Evolutionary conservation across 352 stramenopile species (phyloP).

Genomic region (Phytophthora podocarpi): DNA sequence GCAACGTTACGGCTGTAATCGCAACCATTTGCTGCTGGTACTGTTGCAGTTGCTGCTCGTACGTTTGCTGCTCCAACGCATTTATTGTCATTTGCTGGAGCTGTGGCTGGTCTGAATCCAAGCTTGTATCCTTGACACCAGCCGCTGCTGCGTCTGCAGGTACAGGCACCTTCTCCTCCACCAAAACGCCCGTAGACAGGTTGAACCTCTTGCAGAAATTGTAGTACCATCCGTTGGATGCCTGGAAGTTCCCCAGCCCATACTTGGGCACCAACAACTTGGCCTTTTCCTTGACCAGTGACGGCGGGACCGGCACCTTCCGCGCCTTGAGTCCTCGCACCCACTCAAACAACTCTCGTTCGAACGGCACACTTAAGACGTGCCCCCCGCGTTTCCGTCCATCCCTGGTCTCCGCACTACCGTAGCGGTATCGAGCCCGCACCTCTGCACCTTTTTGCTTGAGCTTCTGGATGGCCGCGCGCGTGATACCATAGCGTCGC

Average conservation of each 20-base stretch:
- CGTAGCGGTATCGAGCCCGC: conserved; percentile 44
- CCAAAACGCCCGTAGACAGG: conserved; percentile 33
- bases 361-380: conserved; percentile 44
- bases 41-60: conserved; percentile 38
- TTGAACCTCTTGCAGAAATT: conserved; percentile 55
- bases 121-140: conserved; percentile 6
- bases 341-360: conserved; percentile 53
- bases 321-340: conserved; percentile 46
- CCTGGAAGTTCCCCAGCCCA: conserved; percentile 42
- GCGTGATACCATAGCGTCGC: conserved; percentile 50
- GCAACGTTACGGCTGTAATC: conserved; percentile 8
- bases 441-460: conserved; percentile 45
- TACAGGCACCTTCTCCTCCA: conserved; percentile 29
- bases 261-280: conserved; percentile 57
- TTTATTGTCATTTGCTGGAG: conserved; percentile 30
- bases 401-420: conserved; percentile 43
- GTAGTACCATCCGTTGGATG: conserved; percentile 63
- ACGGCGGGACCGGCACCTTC: conserved; percentile 51
- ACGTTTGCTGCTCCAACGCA: conserved; percentile 15
- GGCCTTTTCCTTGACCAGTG: conserved; percentile 58
- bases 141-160: not conserved
- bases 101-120: conserved; percentile 11
- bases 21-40: conserved; percentile 33
- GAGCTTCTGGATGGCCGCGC: conserved; percentile 54
- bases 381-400: conserved; percentile 43